These are phyloP conservation scores for Sherardia arvensis DNA, from an alignment of 257 asterid species.

Conservation along the genomic window DNA sequence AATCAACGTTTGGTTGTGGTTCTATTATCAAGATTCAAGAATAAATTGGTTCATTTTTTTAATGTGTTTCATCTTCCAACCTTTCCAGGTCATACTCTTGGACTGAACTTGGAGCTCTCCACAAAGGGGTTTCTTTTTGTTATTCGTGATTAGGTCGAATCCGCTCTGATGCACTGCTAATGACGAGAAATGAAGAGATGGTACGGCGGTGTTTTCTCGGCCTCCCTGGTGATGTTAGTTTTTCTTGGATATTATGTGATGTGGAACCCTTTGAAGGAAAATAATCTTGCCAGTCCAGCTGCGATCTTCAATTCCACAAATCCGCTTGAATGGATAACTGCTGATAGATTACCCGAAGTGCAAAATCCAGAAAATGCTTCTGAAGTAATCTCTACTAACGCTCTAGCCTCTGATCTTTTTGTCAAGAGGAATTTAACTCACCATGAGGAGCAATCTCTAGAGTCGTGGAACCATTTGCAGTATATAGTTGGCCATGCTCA, in stretches of 20 bases:
- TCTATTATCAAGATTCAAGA: background rate
- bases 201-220: constrained; percentile 51
- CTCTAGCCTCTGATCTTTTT: constrained; percentile 38
- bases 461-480: constrained; percentile 64
- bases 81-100: constrained; percentile 23
- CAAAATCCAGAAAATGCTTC: constrained; percentile 40
- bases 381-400: constrained; percentile 49
- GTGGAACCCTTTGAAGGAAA: constrained; percentile 52
- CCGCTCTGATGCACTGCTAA: constrained; percentile 23
- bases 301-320: constrained; percentile 45
- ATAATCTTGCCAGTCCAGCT: constrained; percentile 34
- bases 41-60: background rate
- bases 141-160: constrained; percentile 11
- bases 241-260: constrained; percentile 52
- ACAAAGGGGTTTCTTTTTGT: constrained; percentile 14
- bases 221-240: constrained; percentile 59
- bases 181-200: constrained; percentile 80
- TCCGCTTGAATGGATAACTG: constrained; percentile 81
- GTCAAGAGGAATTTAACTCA: constrained; percentile 43
- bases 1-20: background rate
- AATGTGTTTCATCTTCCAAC: background rate
- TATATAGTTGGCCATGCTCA: constrained; percentile 47
- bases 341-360: constrained; percentile 42
- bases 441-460: constrained; percentile 50
- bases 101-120: constrained; percentile 12